Evolutionary conservation across 140 eudicot genomes (phyloP).

Genomic region (Stevia rebaudiana): DNA sequence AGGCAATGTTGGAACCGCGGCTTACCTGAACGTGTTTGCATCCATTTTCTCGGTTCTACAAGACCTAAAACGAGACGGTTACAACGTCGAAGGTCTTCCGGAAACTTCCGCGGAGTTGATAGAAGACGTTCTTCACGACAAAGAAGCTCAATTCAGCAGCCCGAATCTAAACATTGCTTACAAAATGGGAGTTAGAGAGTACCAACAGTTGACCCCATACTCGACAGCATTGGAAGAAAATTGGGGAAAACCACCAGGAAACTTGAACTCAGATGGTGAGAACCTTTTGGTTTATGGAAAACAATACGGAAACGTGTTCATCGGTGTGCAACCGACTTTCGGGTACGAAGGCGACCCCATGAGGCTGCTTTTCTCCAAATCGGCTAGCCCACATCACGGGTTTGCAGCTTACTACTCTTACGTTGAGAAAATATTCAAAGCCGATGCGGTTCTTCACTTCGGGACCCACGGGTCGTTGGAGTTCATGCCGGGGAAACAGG

Average conservation of each 20-base stretch:
- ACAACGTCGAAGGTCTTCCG: slow-evolving; percentile 84
- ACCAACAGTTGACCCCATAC: slow-evolving; percentile 78
- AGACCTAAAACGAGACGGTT: slow-evolving; percentile 78
- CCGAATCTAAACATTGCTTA: slow-evolving; percentile 86
- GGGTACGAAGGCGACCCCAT: slow-evolving; percentile 99
- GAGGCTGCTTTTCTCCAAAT: slow-evolving; percentile 94
- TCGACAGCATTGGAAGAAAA: slow-evolving; percentile 79
- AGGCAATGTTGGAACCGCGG: slow-evolving; percentile 98
- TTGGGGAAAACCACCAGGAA: slow-evolving; percentile 99
- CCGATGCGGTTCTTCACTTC: slow-evolving; percentile 93
- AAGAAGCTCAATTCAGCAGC: slow-evolving; percentile 97
- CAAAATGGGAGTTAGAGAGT: slow-evolving; percentile 92
- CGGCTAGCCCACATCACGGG: slow-evolving; percentile 98
- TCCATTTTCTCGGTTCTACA: slow-evolving; percentile 87
- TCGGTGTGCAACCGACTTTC: slow-evolving; percentile 96
- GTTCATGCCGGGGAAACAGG: slow-evolving; percentile 99
- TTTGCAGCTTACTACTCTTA: slow-evolving; percentile 96
- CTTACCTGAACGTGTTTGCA: slow-evolving; percentile 88
- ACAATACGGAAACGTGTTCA: slow-evolving; percentile 83
- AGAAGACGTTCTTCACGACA: slow-evolving; percentile 89
- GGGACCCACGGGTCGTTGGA: slow-evolving; percentile 98
- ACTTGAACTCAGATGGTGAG: slow-evolving; percentile 92
- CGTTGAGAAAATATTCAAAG: slow-evolving; percentile 88
- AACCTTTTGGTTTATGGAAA: slow-evolving; percentile 94
- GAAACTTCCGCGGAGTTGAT: slow-evolving; percentile 70